These are phyloP conservation scores for Pleurozium schreberi DNA, from an alignment of 225 moss, liverwort and hornwort genomes.

Conservation along the genomic window DNA sequence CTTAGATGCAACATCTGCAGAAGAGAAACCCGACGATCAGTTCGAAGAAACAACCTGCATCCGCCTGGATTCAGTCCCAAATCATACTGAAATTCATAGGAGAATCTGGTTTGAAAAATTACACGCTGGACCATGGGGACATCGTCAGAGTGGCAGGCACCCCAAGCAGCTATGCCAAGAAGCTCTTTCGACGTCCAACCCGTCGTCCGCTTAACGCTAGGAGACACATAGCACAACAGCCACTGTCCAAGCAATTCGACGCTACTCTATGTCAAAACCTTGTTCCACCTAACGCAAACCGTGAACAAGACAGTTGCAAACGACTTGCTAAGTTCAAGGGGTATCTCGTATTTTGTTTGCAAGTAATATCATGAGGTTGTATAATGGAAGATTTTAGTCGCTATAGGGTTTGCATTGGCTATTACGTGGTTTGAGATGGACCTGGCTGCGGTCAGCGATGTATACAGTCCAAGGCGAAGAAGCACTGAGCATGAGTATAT, in stretches of 20 bases:
- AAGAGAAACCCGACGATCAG: not conserved
- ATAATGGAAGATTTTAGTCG: not conserved
- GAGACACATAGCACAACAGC: constrained; percentile 46
- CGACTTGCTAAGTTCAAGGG: not conserved
- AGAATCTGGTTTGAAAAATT: not conserved
- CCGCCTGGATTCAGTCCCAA: not conserved
- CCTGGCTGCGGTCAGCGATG: constrained; percentile 48
- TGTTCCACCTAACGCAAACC: not conserved
- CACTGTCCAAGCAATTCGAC: constrained; percentile 24
- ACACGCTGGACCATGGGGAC: constrained; percentile 34
- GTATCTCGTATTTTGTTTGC: not conserved
- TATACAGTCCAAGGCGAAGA: constrained; percentile 62
- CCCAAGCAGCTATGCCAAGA: constrained; percentile 52
- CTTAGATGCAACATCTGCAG: constrained; percentile 43
- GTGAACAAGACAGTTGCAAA: not conserved
- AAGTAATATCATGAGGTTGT: not conserved
- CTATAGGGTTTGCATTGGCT: not conserved
- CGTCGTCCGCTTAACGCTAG: constrained; percentile 37
- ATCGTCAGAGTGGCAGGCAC: constrained; percentile 54
- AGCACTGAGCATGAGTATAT: constrained; percentile 61
- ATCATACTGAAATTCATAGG: not conserved
- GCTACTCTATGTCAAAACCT: not conserved
- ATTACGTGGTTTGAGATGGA: constrained; percentile 17
- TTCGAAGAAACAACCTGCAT: not conserved
- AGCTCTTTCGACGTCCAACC: constrained; percentile 55